Evolutionary conservation across 1,139 yeast genomes (phyloP).

Genomic region (Kurtzmaniella quercitrusa): DNA sequence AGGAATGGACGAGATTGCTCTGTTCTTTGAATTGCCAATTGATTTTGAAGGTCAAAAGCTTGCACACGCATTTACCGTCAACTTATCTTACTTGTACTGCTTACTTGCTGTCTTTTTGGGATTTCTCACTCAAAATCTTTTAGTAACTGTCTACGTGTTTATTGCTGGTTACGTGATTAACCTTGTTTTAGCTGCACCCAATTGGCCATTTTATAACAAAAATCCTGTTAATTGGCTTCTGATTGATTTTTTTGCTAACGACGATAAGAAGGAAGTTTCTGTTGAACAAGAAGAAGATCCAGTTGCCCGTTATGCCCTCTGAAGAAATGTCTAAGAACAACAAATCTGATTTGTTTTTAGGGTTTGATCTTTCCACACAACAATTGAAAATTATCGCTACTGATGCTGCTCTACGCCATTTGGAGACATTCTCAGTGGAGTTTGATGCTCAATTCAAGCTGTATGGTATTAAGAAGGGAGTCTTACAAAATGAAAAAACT

Average conservation of each 20-base stretch:
- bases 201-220: slow-evolving; percentile 51
- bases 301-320: not conserved
- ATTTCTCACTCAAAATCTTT: slow-evolving; percentile 37
- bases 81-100: slow-evolving; percentile 18
- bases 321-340: not conserved
- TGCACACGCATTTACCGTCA: slow-evolving; percentile 26
- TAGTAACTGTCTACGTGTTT: slow-evolving; percentile 32
- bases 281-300: slow-evolving; percentile 1
- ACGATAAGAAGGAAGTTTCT: not conserved
- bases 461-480: slow-evolving; percentile 71
- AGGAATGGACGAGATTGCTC: slow-evolving; percentile 6
- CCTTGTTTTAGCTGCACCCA: slow-evolving; percentile 43
- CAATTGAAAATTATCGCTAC: slow-evolving; percentile 77
- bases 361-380: slow-evolving; percentile 87
- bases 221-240: slow-evolving; percentile 42
- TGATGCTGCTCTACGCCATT: slow-evolving; percentile 47
- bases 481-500: slow-evolving; percentile 44
- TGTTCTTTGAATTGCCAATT: slow-evolving; percentile 48
- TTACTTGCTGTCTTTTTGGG: slow-evolving; percentile 45
- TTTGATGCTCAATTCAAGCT: slow-evolving; percentile 62
- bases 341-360: slow-evolving; percentile 43
- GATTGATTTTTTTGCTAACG: slow-evolving; percentile 12
- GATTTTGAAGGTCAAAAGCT: slow-evolving; percentile 58
- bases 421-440: slow-evolving; percentile 60
- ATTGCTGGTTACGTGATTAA: slow-evolving; percentile 28